Evolutionary conservation across 2,329 filamentous ascomycete species (phyloP).

Genomic region (Fusarium sp.): DNA sequence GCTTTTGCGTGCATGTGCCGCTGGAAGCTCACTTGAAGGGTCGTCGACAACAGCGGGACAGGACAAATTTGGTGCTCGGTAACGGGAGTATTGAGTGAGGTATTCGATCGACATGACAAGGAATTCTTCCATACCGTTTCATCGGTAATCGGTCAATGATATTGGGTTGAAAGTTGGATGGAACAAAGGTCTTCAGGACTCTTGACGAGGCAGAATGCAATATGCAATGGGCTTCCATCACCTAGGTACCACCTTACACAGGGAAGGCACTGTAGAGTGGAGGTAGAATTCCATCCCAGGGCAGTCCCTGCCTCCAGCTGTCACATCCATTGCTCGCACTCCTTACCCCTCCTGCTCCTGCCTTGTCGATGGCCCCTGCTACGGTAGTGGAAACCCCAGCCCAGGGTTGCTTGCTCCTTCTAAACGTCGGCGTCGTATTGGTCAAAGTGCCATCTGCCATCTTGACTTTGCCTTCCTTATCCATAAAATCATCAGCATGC

Average conservation of each 20-base stretch:
- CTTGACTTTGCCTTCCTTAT: not conserved
- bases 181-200: not conserved
- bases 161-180: conserved; percentile 8
- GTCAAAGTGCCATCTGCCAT: not conserved
- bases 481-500: conserved; percentile 4
- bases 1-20: conserved; percentile 16
- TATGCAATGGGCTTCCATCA: not conserved
- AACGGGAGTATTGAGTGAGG: conserved; percentile 19
- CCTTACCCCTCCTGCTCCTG: conserved; percentile 23
- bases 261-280: not conserved
- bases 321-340: conserved; percentile 5
- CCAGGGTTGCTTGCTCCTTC: not conserved
- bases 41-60: not conserved
- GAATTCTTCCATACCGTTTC: conserved; percentile 9
- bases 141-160: conserved; percentile 9
- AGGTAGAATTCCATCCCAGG: not conserved
- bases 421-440: not conserved
- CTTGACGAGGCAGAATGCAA: conserved; percentile 22
- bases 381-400: not conserved
- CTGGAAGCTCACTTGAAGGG: not conserved
- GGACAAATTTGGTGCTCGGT: conserved; percentile 24
- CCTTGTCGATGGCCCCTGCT: conserved; percentile 2
- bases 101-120: conserved; percentile 13
- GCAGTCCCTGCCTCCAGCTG: not conserved
- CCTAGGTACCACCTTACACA: not conserved